Base-by-base conservation (phyloP, 2,329 filamentous ascomycete genomes). In the Penicillium sp. region DNA sequence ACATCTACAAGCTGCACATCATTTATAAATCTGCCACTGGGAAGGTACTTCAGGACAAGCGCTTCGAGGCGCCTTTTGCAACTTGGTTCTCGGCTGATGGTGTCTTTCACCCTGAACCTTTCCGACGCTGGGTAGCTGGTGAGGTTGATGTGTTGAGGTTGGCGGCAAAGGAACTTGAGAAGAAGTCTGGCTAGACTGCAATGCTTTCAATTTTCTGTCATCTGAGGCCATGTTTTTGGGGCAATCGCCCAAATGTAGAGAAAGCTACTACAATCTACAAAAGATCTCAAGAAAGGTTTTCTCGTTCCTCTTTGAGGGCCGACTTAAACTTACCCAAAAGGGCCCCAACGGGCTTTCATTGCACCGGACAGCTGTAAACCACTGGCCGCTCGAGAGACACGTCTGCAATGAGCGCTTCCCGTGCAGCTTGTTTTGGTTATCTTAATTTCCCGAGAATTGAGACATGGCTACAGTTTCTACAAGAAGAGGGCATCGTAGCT, bases 1-100 rank as follows among this genome's bases (percentile, higher is more conserved):
- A 90, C 0, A 80, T 83, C 37, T 99, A 99, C 76, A 80, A 87
- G 64, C 74, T 95, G 52, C 82, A 79, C 36, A 77, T 95, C 43
- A 61, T 58, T 25, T 75, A 75, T 50, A 68, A 66, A 13, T 70
- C 71, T 11, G 60, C 70, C n/a, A 51, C 64, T 1, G 65, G 65
- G 18, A 72, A 72, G 58, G 60, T 70, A 19, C 59, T 69, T 42
- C 65, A 74, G 68, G 67, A 77, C 65, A 65, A 73, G 57, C 71
- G 79, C 43, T 72, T 82, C 50, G 72, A 76, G 50, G 74, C 80
- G 0, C 75, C 81, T 7, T 84, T 84, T 66, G 79, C 80, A 9
- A 75, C 72, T 29, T 85, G 81, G 81, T 86, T 85, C 55, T 70
- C 74, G 16, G 64, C 61, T 2, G 80, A 84, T 46, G 75, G 82